phyloP scores from a whole-genome alignment of 768 basidiomycete species.

The Heimioporus sp. region DNA sequence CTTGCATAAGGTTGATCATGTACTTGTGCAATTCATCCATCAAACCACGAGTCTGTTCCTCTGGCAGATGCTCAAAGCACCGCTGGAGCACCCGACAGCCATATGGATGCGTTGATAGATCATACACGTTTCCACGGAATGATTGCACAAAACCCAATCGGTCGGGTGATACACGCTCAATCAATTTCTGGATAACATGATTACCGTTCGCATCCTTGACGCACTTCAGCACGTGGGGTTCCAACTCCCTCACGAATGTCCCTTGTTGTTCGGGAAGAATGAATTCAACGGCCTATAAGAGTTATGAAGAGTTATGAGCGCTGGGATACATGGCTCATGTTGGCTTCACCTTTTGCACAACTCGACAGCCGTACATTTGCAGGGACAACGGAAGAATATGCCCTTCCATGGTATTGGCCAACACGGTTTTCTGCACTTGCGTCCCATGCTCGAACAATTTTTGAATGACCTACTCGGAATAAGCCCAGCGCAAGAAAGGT shows the following conservation, averaged over 20 bases:
- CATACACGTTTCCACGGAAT: slow-evolving; percentile 77
- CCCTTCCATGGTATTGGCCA: slow-evolving; percentile 74
- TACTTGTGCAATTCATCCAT: slow-evolving; percentile 81
- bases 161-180: slow-evolving; percentile 77
- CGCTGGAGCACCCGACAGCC: slow-evolving; percentile 95
- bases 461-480: slow-evolving; percentile 72
- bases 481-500: neutral
- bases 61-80: slow-evolving; percentile 82
- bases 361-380: slow-evolving; percentile 96
- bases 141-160: slow-evolving; percentile 70
- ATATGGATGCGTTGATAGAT: slow-evolving; percentile 84
- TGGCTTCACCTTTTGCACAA: slow-evolving; percentile 78
- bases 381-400: slow-evolving; percentile 74
- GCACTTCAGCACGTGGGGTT: slow-evolving; percentile 76
- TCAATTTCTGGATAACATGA: slow-evolving; percentile 91
- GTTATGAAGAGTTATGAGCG: neutral
- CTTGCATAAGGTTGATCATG: slow-evolving; percentile 73
- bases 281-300: slow-evolving; percentile 74
- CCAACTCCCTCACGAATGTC: slow-evolving; percentile 72
- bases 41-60: slow-evolving; percentile 62
- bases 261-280: slow-evolving; percentile 77
- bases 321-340: too few species aligned
- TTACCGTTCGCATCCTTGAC: slow-evolving; percentile 93
- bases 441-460: slow-evolving; percentile 90
- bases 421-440: slow-evolving; percentile 63